Evolutionary conservation across 768 basidiomycete species (phyloP).

Genomic region (Hemileccinum impolitum): DNA sequence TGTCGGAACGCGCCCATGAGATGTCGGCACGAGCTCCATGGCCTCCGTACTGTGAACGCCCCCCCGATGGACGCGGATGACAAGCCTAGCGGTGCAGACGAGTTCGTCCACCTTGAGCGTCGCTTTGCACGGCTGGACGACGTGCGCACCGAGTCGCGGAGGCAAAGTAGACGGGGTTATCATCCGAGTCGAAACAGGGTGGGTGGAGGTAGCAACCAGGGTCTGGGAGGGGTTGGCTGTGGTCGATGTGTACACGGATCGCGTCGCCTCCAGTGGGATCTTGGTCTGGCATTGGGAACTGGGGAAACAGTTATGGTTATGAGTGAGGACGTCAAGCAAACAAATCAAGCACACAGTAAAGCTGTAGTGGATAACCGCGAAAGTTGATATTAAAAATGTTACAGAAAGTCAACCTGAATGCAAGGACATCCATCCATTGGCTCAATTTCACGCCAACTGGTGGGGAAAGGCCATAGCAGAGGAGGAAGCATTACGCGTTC

Average conservation of each 20-base stretch:
- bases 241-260: constrained; percentile 4
- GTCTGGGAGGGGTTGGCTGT: background rate
- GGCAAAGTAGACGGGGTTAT: constrained; percentile 2
- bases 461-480: no score
- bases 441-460: no score
- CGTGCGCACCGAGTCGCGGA: background rate
- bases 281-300: background rate
- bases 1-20: constrained; percentile 1
- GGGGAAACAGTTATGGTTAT: no score
- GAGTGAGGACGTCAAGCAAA: no score
- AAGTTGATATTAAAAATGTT: no score
- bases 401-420: no score
- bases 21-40: constrained; percentile 4
- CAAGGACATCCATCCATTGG: no score
- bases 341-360: no score
- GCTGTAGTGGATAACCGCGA: no score
- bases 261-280: background rate
- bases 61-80: background rate
- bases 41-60: background rate
- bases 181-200: constrained; percentile 3
- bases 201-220: constrained; percentile 4
- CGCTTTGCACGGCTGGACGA: constrained; percentile 7
- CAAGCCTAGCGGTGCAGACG: background rate
- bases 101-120: background rate
- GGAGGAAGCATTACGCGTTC: no score